These are phyloP conservation scores for Cryptosporidium viatorum DNA, from an alignment of 169 alveolate genomes.

Conservation along the genomic window DNA sequence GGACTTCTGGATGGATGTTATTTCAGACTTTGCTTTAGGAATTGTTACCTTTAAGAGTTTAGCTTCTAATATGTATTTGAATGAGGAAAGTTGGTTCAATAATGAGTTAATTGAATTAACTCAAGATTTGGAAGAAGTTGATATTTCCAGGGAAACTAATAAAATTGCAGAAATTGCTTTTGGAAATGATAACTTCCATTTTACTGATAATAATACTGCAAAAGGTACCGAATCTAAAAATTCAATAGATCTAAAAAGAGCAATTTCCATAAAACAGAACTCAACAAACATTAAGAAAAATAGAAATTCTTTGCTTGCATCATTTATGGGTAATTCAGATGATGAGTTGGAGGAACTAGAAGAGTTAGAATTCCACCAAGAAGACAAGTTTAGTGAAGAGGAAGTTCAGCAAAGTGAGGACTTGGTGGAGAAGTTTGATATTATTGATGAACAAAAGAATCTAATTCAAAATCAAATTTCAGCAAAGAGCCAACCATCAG, in stretches of 20 bases:
- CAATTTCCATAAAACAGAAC: not conserved
- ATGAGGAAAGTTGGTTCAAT: not conserved
- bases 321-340: conserved; percentile 69
- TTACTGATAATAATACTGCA: not conserved
- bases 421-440: not conserved
- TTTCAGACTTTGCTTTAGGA: conserved; percentile 19
- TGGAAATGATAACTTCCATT: not conserved
- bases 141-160: conserved; percentile 7
- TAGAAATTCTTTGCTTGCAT: conserved; percentile 16
- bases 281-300: not conserved
- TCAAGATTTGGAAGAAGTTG: not conserved
- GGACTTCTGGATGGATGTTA: conserved; percentile 38
- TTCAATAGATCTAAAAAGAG: not conserved
- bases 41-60: not conserved
- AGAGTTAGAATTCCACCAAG: not conserved
- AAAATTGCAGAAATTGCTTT: conserved; percentile 21
- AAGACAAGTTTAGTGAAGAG: not conserved
- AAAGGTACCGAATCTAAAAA: not conserved
- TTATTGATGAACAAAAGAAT: not conserved
- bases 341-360: conserved; percentile 1
- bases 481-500: not conserved
- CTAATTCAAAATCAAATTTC: not conserved
- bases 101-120: not conserved
- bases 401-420: not conserved
- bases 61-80: not conserved